Base-by-base conservation (phyloP, 2,329 filamentous ascomycete species). In the Coleophoma cylindrospora region DNA sequence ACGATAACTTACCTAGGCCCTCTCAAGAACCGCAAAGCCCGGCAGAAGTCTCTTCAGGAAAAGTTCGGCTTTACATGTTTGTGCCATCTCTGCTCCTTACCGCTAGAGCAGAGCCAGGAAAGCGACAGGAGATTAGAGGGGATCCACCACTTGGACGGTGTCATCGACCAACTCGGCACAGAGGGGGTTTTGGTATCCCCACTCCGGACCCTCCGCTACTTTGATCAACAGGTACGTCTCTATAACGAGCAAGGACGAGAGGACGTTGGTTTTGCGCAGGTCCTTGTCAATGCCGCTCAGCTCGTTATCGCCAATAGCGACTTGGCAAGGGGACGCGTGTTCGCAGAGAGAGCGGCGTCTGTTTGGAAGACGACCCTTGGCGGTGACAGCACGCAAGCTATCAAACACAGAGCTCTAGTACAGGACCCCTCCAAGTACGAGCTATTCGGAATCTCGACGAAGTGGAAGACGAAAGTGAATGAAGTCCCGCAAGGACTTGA, bases 41-140 rank as follows among this genome's bases (percentile, higher is more conserved):
- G 65, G 2, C 59, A 62, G 34, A 33, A 57, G 37, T 48, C 50
- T 34, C 60, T 68, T 27, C 53, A 54, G 51, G 37, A 56, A 34
- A 59, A 57, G 15, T 70, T 71, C 51, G 53, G 50, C 9, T 71
- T 71, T 51, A 47, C 53, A 12, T 71, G 68, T 56, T 54, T 50
- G 3, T 71, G 68, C 45, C 51, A 57, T 46, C 58, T 70, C 8
- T 72, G 68, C 57, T 66, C 66, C 22, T 64, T 71, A 37, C 59
- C 65, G 10, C 12, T 41, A 38, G 54, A 61, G 11, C 49, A 68
- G 52, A 66, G 63, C 45, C 48, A 61, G 38, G 50, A 60, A 38
- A 70, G 57, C 49, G 68, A 71, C 48, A 55, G 43, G 50, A 58
- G 45, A 46, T 34, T 61, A 5, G 40, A 58, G 12, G 53, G 58